Conservation (phyloP, 495 filamentous ascomycete species). For the Penicillium argentinense region DNA sequence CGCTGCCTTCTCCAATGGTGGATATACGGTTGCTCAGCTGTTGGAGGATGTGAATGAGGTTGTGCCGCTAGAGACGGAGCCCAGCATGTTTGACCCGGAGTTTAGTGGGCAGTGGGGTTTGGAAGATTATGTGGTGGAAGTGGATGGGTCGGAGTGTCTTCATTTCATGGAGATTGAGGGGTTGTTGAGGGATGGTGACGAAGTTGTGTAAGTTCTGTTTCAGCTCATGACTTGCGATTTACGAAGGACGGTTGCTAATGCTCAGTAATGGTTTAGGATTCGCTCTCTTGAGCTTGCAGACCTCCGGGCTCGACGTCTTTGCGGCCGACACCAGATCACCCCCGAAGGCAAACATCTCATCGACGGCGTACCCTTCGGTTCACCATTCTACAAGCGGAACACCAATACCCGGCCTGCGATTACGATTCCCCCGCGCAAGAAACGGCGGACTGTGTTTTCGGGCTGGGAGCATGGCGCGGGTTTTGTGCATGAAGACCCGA, state of each 20-base stretch:
- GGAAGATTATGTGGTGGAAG: constrained; percentile 89
- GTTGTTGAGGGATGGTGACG: constrained; percentile 79
- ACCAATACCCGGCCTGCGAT: constrained; percentile 62
- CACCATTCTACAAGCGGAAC: constrained; percentile 59
- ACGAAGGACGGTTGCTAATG: neutral
- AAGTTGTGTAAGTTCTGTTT: constrained; percentile 65
- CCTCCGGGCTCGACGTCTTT: constrained; percentile 68
- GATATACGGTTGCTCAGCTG: constrained; percentile 74
- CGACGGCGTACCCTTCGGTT: constrained; percentile 87
- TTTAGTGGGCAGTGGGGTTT: constrained; percentile 70
- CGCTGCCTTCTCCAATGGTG: constrained; percentile 50
- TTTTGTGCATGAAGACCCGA: neutral
- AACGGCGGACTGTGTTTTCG: constrained; percentile 51
- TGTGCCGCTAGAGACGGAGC: constrained; percentile 75
- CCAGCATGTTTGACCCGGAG: constrained; percentile 35
- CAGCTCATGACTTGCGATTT: neutral
- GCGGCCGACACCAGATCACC: constrained; percentile 83
- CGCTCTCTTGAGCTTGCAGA: constrained; percentile 77
- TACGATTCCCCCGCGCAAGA: constrained; percentile 75
- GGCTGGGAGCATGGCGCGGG: constrained; percentile 29
- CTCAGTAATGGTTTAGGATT: constrained; percentile 55
- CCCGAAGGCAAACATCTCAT: constrained; percentile 77
- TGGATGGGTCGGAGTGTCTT: constrained; percentile 81
- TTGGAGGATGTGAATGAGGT: constrained; percentile 81
- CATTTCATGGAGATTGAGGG: constrained; percentile 76